These are phyloP conservation scores for Xylariaceae sp. DNA, from an alignment of 2,329 filamentous ascomycete species.

Conservation along the genomic window DNA sequence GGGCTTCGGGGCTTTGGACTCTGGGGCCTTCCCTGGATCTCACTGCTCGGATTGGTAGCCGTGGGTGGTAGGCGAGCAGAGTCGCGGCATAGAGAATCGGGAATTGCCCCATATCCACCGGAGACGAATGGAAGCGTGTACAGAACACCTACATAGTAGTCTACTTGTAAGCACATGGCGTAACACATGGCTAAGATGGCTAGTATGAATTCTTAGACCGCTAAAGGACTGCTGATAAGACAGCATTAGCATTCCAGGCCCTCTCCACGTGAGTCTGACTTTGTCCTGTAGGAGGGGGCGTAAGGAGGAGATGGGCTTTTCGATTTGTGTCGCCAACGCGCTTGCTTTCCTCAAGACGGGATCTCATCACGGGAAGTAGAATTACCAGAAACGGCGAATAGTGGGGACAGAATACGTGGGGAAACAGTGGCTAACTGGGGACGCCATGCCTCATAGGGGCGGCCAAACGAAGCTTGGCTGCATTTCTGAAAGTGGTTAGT, in stretches of 20 bases:
- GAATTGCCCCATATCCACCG: constrained; percentile 19
- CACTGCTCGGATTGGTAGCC: neutral
- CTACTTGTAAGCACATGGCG: neutral
- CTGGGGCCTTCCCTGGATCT: neutral
- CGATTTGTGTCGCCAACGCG: neutral
- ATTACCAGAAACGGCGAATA: neutral
- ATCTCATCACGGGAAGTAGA: constrained; percentile 4
- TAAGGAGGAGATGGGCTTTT: neutral
- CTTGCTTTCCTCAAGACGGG: neutral
- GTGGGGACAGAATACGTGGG: neutral
- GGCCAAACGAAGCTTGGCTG: neutral
- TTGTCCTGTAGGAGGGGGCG: neutral
- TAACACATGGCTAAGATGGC: too few relatives aligned
- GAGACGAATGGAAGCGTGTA: too few relatives aligned
- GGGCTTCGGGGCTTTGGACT: neutral
- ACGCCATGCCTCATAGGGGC: neutral
- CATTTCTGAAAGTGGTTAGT: too few relatives aligned
- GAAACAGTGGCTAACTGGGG: constrained; percentile 11
- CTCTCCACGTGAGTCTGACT: too few relatives aligned
- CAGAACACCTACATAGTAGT: neutral
- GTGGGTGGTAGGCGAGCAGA: neutral
- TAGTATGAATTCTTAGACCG: neutral
- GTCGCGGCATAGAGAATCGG: constrained; percentile 25
- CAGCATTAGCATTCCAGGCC: too few relatives aligned
- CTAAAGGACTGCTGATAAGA: too few relatives aligned